These are phyloP conservation scores for Sugiyamaella chiloensis DNA, from an alignment of 805 yeast species.

Conservation along the genomic window DNA sequence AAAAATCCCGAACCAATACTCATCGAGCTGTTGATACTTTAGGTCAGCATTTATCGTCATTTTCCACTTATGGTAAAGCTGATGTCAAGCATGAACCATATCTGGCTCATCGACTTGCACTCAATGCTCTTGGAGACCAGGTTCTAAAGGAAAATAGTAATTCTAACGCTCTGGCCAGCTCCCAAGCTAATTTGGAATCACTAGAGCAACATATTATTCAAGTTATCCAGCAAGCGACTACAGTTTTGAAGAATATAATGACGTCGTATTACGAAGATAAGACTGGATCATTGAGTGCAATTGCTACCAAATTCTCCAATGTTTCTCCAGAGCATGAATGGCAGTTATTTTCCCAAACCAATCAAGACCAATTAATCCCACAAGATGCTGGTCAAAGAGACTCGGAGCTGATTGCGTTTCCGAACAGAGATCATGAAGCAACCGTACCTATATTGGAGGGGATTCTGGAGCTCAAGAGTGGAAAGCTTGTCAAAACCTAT, in stretches of 20 bases:
- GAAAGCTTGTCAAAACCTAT: constrained; percentile 42
- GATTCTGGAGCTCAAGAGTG: constrained; percentile 43
- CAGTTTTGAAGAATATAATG: constrained; percentile 31
- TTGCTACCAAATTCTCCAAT: constrained; percentile 33
- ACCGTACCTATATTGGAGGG: constrained; percentile 49
- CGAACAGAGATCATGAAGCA: constrained; percentile 40
- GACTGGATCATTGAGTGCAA: constrained; percentile 31
- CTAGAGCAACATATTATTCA: constrained; percentile 45
- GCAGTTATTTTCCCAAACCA: constrained; percentile 38
- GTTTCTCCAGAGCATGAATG: constrained; percentile 46
- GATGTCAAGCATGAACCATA: constrained; percentile 48
- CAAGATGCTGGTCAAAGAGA: constrained; percentile 37
- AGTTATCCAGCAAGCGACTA: constrained; percentile 40
- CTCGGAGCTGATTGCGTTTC: constrained; percentile 36
- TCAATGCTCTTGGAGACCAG: constrained; percentile 41
- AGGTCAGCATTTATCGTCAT: constrained; percentile 35
- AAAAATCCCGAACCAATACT: constrained; percentile 34
- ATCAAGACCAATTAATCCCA: constrained; percentile 35
- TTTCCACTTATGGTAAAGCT: constrained; percentile 27
- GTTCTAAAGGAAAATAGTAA: constrained; percentile 45
- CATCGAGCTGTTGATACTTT: constrained; percentile 40
- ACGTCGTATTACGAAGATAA: constrained; percentile 33
- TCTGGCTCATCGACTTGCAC: constrained; percentile 39
- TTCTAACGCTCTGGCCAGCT: constrained; percentile 42
- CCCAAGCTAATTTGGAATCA: constrained; percentile 41